Conservation (phyloP, 2,329 filamentous ascomycete species). For the Diaporthe destruens region DNA sequence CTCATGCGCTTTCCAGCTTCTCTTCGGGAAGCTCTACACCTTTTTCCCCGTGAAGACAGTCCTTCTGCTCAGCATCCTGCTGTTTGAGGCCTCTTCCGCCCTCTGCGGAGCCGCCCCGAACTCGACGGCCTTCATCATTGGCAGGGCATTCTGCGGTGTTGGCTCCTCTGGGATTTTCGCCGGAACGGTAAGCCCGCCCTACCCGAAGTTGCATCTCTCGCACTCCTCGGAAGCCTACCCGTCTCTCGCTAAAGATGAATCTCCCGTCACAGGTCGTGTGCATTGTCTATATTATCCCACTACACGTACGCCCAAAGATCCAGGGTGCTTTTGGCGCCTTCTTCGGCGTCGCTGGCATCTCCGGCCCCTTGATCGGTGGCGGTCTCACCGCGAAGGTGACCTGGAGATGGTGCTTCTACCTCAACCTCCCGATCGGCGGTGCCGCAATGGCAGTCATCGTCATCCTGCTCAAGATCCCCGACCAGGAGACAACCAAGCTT, state of each 20-base stretch:
- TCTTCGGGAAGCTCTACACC: conserved; percentile 46
- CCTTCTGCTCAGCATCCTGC: conserved; percentile 34
- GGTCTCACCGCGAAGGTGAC: conserved; percentile 45
- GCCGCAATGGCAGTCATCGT: conserved; percentile 40
- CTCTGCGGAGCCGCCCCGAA: conserved; percentile 47
- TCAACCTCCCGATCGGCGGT: conserved; percentile 28
- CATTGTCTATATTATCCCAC: conserved; percentile 13
- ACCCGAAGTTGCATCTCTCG: too few species aligned
- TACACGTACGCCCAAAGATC: conserved; percentile 1
- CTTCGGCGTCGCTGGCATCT: conserved; percentile 14
- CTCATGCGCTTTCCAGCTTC: conserved; percentile 44
- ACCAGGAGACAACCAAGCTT: conserved; percentile 34
- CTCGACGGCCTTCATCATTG: conserved; percentile 47
- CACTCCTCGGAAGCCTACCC: too few species aligned
- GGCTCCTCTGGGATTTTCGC: conserved; percentile 47
- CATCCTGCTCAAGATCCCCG: conserved; percentile 43
- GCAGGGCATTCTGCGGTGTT: conserved; percentile 46
- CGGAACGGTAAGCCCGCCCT: conserved; percentile 42
- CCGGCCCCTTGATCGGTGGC: conserved; percentile 45
- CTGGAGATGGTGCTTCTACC: conserved; percentile 48
- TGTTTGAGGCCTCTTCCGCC: conserved; percentile 44
- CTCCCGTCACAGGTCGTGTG: conserved; percentile 9
- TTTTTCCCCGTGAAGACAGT: conserved; percentile 44
- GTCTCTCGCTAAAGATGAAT: neutral
- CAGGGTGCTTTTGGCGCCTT: conserved; percentile 29